phyloP scores from a whole-genome alignment of 139 green algal species.

The Tetraselmis striata region DNA sequence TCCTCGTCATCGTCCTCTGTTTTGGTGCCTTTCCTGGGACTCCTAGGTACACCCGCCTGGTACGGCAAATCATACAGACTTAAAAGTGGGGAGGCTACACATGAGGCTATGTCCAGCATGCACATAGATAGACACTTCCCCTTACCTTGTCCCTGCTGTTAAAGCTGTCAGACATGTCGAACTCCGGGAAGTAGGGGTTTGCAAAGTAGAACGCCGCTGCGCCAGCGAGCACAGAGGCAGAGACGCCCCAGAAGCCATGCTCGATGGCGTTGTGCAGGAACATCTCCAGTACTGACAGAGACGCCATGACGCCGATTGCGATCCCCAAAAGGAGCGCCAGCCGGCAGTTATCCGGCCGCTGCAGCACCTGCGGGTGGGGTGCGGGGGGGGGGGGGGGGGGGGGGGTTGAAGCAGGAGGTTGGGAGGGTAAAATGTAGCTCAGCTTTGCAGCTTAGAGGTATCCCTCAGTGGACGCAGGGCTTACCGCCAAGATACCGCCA shows the following conservation, averaged over 20 bases:
- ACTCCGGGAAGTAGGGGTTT: constrained; percentile 56
- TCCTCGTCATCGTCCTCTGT: too few species aligned
- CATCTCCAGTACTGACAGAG: constrained; percentile 72
- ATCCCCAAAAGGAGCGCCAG: constrained; percentile 72
- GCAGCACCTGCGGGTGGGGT: constrained; percentile 30
- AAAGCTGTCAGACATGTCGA: constrained; percentile 28
- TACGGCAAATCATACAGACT: too few species aligned
- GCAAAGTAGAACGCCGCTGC: constrained; percentile 28
- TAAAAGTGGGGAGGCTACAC: too few species aligned
- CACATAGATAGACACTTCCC: too few species aligned
- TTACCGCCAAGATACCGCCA: constrained; percentile 56
- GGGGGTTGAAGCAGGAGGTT: neutral
- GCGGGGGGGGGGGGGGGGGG: neutral
- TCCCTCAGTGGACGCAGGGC: too few species aligned
- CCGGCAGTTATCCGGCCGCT: constrained; percentile 41
- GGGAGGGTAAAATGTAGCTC: neutral
- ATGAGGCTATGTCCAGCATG: too few species aligned
- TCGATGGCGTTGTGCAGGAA: constrained; percentile 58
- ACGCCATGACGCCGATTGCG: constrained; percentile 71
- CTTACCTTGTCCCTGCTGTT: too few species aligned
- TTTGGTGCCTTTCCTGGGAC: too few species aligned
- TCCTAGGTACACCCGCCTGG: too few species aligned
- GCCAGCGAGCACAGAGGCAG: constrained; percentile 25
- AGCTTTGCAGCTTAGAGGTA: neutral
- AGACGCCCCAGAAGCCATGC: constrained; percentile 37